These are phyloP conservation scores for Hanseniaspora guilliermondii DNA, from an alignment of 805 yeast genomes.

Conservation along the genomic window DNA sequence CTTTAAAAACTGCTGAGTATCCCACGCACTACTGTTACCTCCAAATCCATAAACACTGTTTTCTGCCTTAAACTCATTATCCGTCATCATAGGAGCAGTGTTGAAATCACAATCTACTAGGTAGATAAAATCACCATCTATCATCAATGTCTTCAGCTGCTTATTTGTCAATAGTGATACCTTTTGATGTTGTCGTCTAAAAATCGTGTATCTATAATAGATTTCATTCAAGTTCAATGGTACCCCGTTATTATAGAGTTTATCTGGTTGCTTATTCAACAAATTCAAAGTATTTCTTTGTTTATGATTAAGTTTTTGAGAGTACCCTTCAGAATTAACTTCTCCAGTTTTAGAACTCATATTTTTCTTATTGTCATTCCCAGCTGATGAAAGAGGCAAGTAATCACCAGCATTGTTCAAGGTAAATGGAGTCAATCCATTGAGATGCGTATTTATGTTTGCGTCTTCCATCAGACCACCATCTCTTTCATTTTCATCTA, in stretches of 20 bases:
- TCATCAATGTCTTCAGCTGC: slow-evolving; percentile 69
- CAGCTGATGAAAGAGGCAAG: slow-evolving; percentile 14
- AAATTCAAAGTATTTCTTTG: not conserved
- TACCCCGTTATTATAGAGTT: not conserved
- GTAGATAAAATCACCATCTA: slow-evolving; percentile 90
- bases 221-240: slow-evolving; percentile 33
- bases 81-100: not conserved
- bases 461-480: not conserved
- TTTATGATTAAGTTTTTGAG: not conserved
- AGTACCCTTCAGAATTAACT: not conserved
- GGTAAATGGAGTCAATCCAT: slow-evolving; percentile 27
- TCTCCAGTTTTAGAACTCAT: not conserved
- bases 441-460: slow-evolving; percentile 25
- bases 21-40: slow-evolving; percentile 33
- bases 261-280: not conserved
- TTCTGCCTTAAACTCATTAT: slow-evolving; percentile 31
- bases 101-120: not conserved
- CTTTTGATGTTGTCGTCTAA: slow-evolving; percentile 61
- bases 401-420: slow-evolving; percentile 21
- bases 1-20: not conserved
- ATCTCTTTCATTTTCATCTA: slow-evolving; percentile 21
- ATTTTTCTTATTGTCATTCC: not conserved
- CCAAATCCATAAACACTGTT: slow-evolving; percentile 71
- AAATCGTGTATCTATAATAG: slow-evolving; percentile 74
- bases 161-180: slow-evolving; percentile 60